phyloP scores from a whole-genome alignment of 2,329 filamentous ascomycete genomes.

The Chrysoporthe deuterocubensis region DNA sequence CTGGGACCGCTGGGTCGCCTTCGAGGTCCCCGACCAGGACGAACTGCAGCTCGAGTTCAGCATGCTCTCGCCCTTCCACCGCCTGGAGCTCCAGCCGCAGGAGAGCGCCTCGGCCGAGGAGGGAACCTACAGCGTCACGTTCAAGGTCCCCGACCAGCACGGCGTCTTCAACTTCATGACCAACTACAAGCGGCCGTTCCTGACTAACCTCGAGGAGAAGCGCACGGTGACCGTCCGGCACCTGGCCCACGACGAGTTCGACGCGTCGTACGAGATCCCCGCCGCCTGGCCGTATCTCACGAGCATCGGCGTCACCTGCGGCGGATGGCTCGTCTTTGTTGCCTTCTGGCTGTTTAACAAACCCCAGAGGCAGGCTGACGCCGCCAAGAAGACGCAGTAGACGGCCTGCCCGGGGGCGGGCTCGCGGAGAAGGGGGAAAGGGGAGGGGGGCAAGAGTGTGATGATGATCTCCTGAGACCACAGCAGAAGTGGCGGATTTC shows the following conservation, averaged over 20 bases:
- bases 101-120: constrained; percentile 65
- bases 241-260: constrained; percentile 97
- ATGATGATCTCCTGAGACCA: constrained; percentile 4
- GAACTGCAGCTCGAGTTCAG: constrained; percentile 92
- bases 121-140: constrained; percentile 69
- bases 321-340: constrained; percentile 84
- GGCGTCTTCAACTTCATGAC: constrained; percentile 98
- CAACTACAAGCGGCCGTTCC: constrained; percentile 95
- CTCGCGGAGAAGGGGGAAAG: not conserved
- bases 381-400: constrained; percentile 54
- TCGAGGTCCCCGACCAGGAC: constrained; percentile 70
- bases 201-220: constrained; percentile 91
- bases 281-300: constrained; percentile 95
- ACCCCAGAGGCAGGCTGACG: constrained; percentile 43
- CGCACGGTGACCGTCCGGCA: constrained; percentile 91
- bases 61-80: constrained; percentile 98
- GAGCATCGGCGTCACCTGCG: constrained; percentile 82
- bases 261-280: constrained; percentile 85
- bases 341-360: constrained; percentile 81
- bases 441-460: not conserved
- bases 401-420: not conserved
- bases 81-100: constrained; percentile 65
- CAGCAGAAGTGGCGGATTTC: constrained; percentile 5
- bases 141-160: constrained; percentile 92
- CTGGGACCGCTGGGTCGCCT: constrained; percentile 76